Conservation (phyloP, 1,139 yeast genomes). For the Pichia sp. region DNA sequence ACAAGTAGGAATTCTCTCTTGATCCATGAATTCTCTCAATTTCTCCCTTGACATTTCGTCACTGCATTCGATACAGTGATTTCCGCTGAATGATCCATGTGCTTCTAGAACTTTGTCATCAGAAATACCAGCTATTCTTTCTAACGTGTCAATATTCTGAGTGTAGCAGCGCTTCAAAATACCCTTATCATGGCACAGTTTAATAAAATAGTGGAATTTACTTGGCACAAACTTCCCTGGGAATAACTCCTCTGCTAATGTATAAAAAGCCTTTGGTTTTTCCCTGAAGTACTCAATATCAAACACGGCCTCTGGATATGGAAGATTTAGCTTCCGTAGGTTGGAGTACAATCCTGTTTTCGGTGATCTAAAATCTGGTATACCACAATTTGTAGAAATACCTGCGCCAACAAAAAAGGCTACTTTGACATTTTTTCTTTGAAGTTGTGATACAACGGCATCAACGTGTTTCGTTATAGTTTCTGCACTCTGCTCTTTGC, state of each 20-base stretch:
- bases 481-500: not conserved
- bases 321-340: constrained; percentile 65
- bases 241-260: constrained; percentile 75
- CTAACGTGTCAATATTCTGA: constrained; percentile 90
- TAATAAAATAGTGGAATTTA: constrained; percentile 68
- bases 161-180: constrained; percentile 70
- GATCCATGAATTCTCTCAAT: constrained; percentile 39
- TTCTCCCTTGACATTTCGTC: constrained; percentile 48
- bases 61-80: constrained; percentile 76
- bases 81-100: constrained; percentile 86
- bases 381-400: constrained; percentile 85
- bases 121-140: constrained; percentile 73
- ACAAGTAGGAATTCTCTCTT: constrained; percentile 34
- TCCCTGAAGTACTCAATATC: constrained; percentile 76
- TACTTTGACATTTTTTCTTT: constrained; percentile 24
- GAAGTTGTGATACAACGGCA: constrained; percentile 21
- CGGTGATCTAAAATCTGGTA: constrained; percentile 92
- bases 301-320: constrained; percentile 93
- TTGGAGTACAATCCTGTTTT: constrained; percentile 87
- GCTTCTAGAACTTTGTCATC: constrained; percentile 75
- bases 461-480: constrained; percentile 14
- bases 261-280: constrained; percentile 78
- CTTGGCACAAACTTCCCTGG: constrained; percentile 89
- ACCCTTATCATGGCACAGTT: constrained; percentile 59
- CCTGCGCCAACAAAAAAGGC: constrained; percentile 81